A percentile compares a stretch with the other conserved stretches of the same genome.
Evolutionary conservation across 805 yeast genomes (phyloP).

Genomic region (Pichia gijzeniarum): DNA sequence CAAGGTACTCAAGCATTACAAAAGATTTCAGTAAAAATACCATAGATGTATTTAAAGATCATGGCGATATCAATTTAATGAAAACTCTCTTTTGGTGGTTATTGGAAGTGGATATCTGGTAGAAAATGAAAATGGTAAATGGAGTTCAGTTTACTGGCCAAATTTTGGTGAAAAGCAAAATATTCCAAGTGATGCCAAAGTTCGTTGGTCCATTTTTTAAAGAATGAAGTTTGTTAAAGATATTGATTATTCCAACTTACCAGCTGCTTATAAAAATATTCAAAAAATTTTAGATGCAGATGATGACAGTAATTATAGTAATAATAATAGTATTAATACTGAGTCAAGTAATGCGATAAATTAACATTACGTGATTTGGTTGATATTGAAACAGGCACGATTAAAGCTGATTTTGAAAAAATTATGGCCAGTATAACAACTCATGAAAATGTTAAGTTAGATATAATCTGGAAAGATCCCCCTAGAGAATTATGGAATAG

Average conservation of each 20-base stretch:
- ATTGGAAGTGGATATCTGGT: no score
- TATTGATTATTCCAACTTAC: constrained; percentile 42
- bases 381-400: constrained; percentile 17
- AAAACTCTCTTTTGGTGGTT: no score
- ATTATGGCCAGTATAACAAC: no score
- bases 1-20: no score
- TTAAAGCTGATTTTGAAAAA: constrained; percentile 11
- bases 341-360: no score
- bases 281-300: constrained; percentile 16
- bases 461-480: constrained; percentile 8
- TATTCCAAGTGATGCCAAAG: constrained; percentile 36
- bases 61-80: no score
- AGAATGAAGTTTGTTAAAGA: constrained; percentile 40
- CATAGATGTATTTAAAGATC: no score
- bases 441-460: no score
- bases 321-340: background rate
- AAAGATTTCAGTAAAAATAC: no score
- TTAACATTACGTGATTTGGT: constrained; percentile 11
- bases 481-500: constrained; percentile 2
- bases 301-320: background rate
- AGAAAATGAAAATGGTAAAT: no score
- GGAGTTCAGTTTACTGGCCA: no score
- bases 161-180: no score
- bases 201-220: constrained; percentile 66
- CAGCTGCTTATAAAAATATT: constrained; percentile 23